These are phyloP conservation scores for Gleditsia sinensis DNA, from an alignment of 306 rosid genomes.

Conservation along the genomic window DNA sequence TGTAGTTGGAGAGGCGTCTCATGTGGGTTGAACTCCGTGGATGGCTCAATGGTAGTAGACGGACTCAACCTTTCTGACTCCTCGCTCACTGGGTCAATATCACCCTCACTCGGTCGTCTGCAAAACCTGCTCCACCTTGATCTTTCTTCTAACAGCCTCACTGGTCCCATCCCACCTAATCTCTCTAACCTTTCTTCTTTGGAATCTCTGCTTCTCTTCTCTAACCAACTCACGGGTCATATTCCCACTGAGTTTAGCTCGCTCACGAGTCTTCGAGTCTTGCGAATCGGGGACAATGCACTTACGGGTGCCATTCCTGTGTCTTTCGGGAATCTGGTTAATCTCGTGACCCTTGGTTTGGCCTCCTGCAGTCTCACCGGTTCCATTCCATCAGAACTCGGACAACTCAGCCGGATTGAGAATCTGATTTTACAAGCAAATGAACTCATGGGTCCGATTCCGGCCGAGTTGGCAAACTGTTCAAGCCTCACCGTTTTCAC, in stretches of 20 bases:
- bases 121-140: constrained; percentile 71
- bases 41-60: constrained; percentile 48
- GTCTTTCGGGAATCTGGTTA: constrained; percentile 61
- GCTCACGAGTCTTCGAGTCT: constrained; percentile 67
- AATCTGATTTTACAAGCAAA: constrained; percentile 67
- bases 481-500: constrained; percentile 71
- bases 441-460: constrained; percentile 71
- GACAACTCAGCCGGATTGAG: constrained; percentile 56
- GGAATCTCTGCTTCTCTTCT: constrained; percentile 73
- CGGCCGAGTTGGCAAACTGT: constrained; percentile 78
- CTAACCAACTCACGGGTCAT: constrained; percentile 73
- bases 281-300: constrained; percentile 79
- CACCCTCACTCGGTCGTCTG: constrained; percentile 65
- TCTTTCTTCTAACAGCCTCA: constrained; percentile 75
- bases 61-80: constrained; percentile 84
- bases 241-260: constrained; percentile 67
- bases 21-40: constrained; percentile 52
- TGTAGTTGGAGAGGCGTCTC: constrained; percentile 81
- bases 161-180: constrained; percentile 78
- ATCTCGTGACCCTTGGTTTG: constrained; percentile 61
- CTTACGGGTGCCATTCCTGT: constrained; percentile 77
- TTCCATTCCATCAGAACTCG: constrained; percentile 69
- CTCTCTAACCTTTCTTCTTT: constrained; percentile 65
- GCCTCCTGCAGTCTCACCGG: constrained; percentile 79
- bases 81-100: constrained; percentile 77